Conservation (phyloP, 2,329 filamentous ascomycete species). For the Ramularia collo-cygni region DNA sequence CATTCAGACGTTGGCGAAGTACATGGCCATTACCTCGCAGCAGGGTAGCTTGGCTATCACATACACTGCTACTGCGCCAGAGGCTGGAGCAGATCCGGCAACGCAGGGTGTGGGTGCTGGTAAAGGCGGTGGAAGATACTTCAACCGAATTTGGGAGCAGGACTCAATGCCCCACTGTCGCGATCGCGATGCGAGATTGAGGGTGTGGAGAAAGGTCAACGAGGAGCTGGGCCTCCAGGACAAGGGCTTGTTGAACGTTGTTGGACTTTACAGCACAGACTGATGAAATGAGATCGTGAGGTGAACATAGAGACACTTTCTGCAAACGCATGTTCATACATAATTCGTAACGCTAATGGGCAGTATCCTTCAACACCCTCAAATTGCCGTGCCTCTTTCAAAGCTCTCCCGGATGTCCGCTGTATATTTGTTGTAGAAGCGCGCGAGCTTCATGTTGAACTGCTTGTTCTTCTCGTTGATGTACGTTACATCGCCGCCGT, state of each 20-base stretch:
- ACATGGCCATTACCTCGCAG: conserved; percentile 18
- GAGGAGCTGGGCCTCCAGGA: conserved; percentile 19
- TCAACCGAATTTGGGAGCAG: conserved; percentile 23
- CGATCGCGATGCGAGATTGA: conserved; percentile 17
- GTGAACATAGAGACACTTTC: too few relatives aligned
- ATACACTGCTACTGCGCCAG: conserved; percentile 16
- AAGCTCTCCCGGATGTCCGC: conserved; percentile 95
- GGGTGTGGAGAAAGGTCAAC: conserved; percentile 23
- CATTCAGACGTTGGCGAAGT: conserved; percentile 8
- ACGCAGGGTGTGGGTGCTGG: conserved; percentile 14
- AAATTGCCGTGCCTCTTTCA: conserved; percentile 95
- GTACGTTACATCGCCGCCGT: conserved; percentile 89
- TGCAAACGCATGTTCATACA: too few relatives aligned
- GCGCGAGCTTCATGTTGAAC: conserved; percentile 93
- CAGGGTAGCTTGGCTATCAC: conserved; percentile 24
- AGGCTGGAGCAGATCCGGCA: conserved; percentile 16
- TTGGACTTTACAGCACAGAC: conserved; percentile 2
- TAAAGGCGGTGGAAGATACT: conserved; percentile 21
- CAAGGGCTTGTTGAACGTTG: conserved; percentile 15
- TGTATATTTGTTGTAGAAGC: conserved; percentile 99
- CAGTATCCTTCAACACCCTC: conserved; percentile 22
- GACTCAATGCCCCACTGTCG: conserved; percentile 23
- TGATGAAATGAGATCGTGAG: neutral
- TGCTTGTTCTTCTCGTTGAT: conserved; percentile 99
- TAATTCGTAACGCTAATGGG: too few relatives aligned